A percentile compares a stretch with the other conserved stretches of the same genome.
Evolutionary conservation across 169 alveolate genomes (phyloP).

Genomic region (Prorocentrum cordatum): DNA sequence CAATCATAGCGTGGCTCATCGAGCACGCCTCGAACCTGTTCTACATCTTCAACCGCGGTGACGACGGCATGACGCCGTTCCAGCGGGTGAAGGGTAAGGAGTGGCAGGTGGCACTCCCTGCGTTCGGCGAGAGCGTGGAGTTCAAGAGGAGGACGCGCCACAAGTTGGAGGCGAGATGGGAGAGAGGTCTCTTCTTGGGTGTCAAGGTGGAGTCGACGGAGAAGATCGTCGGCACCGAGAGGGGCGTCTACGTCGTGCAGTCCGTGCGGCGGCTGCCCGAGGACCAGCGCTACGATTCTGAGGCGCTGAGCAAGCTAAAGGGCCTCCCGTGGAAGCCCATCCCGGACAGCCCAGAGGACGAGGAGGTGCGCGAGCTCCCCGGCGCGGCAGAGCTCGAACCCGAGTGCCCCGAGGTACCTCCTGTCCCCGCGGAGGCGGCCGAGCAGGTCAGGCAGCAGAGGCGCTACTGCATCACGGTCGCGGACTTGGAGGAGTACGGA

Average conservation of each 20-base stretch:
- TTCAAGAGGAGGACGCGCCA: background rate
- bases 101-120: background rate
- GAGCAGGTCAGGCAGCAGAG: no score
- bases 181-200: background rate
- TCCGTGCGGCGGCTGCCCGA: background rate
- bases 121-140: background rate
- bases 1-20: background rate
- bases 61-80: background rate
- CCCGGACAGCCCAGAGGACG: background rate
- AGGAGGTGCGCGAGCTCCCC: background rate
- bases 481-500: background rate
- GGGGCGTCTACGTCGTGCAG: background rate
- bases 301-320: background rate
- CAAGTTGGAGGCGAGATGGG: slow-evolving; percentile 2
- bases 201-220: background rate
- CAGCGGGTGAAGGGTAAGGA: background rate
- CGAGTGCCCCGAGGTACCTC: background rate
- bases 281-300: background rate
- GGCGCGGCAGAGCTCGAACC: background rate
- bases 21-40: background rate
- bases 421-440: background rate
- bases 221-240: background rate
- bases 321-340: slow-evolving; percentile 10
- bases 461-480: background rate
- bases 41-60: background rate